Base-by-base conservation (phyloP, 441 rosid species). In the Francoa sonchifolia region DNA sequence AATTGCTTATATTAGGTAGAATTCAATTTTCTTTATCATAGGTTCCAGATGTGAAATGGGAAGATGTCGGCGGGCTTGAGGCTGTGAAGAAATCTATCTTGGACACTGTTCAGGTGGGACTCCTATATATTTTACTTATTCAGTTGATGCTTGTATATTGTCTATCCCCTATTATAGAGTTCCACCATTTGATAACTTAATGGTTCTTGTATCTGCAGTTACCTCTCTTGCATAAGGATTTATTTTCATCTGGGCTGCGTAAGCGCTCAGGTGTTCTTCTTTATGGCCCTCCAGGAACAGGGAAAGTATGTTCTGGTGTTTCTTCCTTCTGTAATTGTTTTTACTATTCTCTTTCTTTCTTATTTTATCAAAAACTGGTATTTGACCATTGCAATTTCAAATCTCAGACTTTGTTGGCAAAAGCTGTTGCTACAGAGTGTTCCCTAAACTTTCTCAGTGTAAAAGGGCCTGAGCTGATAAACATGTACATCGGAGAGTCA, bases 401-500 rank as follows among this genome's bases (percentile, higher is more conserved):
- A 54, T 39, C 54, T 10, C 72, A 82, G 95, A 89, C 97, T 52
- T 68, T 84, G 48, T 62, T 89, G 61, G 97, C 97, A 46, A 89
- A 89, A 74, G 97, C 95, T 55, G 97, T 89, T 62, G 97, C 97
- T 20, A 89, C 95, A 48, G 97, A 89, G 50, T 89, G 95, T 54
- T 89, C 97, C 59, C 65, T 89, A 33, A 89, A 89, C 59, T 89
- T 89, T 64, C 77, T 89, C 12, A 89, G 97, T 13, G 97, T 89
- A 26, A 89, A 89, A 69, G 97, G 95, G 32, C 98, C 98, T 47
- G 98, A 89, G 56, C 63, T 89, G 58, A 89, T 89, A 62, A 89
- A 89, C 76, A 89, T 89, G 96, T 85, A 89, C 69, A 89, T 89
- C 31, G 98, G 98, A 62, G 98, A 89, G 55, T 89, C 98, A 8